phyloP scores from a whole-genome alignment of 1,284 basidiomycete genomes.

The Wolfiporia cocos region DNA sequence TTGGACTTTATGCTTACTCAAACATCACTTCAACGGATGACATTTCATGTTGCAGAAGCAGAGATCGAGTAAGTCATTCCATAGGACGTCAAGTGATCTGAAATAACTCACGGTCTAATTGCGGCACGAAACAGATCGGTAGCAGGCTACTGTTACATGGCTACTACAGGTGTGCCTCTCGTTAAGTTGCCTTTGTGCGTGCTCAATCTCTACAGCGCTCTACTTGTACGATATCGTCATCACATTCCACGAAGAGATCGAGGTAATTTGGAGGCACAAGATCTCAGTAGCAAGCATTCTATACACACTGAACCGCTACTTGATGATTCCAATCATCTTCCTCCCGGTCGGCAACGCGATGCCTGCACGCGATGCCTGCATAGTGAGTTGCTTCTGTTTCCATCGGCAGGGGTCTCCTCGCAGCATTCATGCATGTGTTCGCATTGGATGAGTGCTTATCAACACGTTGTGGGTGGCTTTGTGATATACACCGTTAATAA shows the following conservation, averaged over 20 bases:
- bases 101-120: too few relatives aligned
- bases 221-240: neutral
- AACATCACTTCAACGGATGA: too few relatives aligned
- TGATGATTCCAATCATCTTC: neutral
- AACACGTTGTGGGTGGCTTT: neutral
- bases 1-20: too few relatives aligned
- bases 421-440: neutral
- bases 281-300: neutral
- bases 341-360: too few relatives aligned
- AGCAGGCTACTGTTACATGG: neutral
- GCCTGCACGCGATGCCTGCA: too few relatives aligned
- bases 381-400: neutral
- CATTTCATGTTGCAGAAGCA: too few relatives aligned
- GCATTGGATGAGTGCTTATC: neutral
- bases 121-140: too few relatives aligned
- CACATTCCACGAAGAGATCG: neutral
- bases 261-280: neutral
- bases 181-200: neutral
- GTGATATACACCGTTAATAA: neutral
- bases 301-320: neutral
- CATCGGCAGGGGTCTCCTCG: neutral
- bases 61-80: too few relatives aligned
- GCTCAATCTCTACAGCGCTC: neutral
- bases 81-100: too few relatives aligned
- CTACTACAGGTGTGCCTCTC: neutral